Evolutionary conservation across 2,329 filamentous ascomycete species (phyloP), one percentile per base, ranked within the genome.

Genomic region (Emericellopsis atlantica): DNA sequence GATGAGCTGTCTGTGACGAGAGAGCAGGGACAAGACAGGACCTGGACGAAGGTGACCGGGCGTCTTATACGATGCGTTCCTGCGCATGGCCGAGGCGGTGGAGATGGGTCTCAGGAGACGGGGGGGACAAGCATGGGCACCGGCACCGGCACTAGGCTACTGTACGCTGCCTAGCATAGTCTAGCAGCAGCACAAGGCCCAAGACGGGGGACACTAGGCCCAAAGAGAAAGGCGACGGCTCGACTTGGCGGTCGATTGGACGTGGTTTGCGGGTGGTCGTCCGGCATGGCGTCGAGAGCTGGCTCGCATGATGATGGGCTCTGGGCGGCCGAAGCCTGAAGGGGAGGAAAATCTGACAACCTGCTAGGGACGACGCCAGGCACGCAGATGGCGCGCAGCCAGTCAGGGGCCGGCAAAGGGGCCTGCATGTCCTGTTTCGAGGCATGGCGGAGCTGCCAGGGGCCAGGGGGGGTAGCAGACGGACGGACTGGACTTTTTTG

Each of bases 361-460:
- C 18, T 36, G 34, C 16, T 18, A 29, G 16, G 42, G 43, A 53
- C 51, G 49, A 50, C 51, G 51, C 53, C 58, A 54, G 55, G 56
- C 57, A 44, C 42, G 51, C 52, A 52, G 56, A 47, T 50, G 47
- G 46, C 10, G 23, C 21, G 21, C n/a, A 38, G 36, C 36, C 36
- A 38, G 36, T 29, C 36, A 38, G 14, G 36, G 36, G 36, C 21
- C 22, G 23, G 18, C 22, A 29, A 21, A 15, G 36, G 26, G 26
- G 11, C 23, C 36, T 23, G 36, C 23, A 49, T 51, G 50, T 49
- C 50, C 47, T 45, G 54, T 58, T 64, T 62, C 56, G 61, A 62
- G 49, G 61, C 57, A 57, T 54, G 48, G 52, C 54, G 54, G 59
- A 56, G 56, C 51, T 49, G 44, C 47, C 48, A 55, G 52, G 52